phyloP scores from a whole-genome alignment of 2,329 filamentous ascomycete species.

The Paracoccidioides brasiliensis region DNA sequence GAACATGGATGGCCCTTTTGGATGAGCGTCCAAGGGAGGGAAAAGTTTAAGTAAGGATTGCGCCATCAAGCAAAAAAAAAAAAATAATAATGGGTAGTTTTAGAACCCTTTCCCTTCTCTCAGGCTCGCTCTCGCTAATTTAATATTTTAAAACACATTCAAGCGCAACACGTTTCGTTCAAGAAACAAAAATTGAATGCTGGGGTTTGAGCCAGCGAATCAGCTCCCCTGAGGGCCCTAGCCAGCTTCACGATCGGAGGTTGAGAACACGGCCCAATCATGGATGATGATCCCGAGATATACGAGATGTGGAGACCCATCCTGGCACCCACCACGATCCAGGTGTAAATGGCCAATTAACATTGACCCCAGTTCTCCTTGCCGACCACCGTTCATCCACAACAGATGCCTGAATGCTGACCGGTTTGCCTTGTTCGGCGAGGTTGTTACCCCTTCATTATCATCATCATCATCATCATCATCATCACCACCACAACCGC shows the following conservation, averaged over 20 bases:
- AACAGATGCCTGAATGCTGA: not conserved
- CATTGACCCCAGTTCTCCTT: not conserved
- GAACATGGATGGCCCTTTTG: no score
- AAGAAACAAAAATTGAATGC: not conserved
- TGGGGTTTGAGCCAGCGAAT: not conserved
- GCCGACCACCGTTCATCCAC: no score
- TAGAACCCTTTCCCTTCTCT: no score
- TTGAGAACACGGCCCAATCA: not conserved
- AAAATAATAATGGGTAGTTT: no score
- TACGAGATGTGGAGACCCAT: not conserved
- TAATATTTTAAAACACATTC: not conserved
- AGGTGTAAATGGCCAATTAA: not conserved
- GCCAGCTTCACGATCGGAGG: not conserved
- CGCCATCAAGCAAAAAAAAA: no score
- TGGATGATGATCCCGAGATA: constrained; percentile 1
- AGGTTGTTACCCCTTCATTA: not conserved
- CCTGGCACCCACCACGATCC: not conserved
- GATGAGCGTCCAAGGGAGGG: no score
- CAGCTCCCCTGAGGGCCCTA: not conserved
- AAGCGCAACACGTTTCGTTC: not conserved
- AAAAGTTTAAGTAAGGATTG: no score
- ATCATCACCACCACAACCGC: not conserved
- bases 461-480: not conserved
- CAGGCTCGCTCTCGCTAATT: no score
- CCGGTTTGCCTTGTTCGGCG: not conserved